Conservation (phyloP, 257 asterid genomes). For the Rhazya stricta region DNA sequence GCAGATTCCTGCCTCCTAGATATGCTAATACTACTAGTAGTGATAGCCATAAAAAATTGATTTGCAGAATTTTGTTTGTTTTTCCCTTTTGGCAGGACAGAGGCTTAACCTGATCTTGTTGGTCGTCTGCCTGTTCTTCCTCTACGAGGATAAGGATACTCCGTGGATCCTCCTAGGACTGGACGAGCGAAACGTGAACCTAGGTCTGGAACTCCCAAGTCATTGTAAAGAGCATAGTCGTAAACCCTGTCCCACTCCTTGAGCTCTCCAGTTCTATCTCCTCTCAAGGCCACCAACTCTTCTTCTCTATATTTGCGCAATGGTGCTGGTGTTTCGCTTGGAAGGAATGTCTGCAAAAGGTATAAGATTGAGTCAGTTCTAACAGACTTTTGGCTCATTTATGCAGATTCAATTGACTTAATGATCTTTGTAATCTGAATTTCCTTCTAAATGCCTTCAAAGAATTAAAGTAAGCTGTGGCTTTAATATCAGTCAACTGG, state of each 20-base stretch:
- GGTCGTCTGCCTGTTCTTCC: constrained; percentile 64
- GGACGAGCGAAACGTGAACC: constrained; percentile 22
- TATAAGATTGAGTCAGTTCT: background rate
- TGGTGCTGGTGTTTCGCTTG: constrained; percentile 31
- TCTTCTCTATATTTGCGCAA: constrained; percentile 23
- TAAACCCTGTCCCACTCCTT: constrained; percentile 41
- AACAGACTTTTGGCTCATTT: background rate
- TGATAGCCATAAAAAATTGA: too few relatives aligned
- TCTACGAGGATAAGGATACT: constrained; percentile 50
- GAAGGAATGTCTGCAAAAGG: constrained; percentile 29
- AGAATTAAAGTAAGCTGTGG: too few relatives aligned
- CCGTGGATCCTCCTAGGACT: constrained; percentile 28
- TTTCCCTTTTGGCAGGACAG: background rate
- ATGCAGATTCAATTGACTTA: too few relatives aligned
- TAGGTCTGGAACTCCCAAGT: constrained; percentile 30
- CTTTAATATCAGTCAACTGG: background rate
- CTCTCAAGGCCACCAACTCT: constrained; percentile 28
- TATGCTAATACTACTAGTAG: too few relatives aligned
- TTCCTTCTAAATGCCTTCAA: too few relatives aligned
- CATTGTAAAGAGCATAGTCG: constrained; percentile 35
- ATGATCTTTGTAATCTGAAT: too few relatives aligned
- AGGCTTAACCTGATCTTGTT: constrained; percentile 33
- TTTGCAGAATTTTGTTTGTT: too few relatives aligned
- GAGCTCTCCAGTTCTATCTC: constrained; percentile 30
- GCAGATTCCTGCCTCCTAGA: background rate